These are phyloP conservation scores for Kwoniella sp. DNA, from an alignment of 768 basidiomycete genomes.

Conservation along the genomic window DNA sequence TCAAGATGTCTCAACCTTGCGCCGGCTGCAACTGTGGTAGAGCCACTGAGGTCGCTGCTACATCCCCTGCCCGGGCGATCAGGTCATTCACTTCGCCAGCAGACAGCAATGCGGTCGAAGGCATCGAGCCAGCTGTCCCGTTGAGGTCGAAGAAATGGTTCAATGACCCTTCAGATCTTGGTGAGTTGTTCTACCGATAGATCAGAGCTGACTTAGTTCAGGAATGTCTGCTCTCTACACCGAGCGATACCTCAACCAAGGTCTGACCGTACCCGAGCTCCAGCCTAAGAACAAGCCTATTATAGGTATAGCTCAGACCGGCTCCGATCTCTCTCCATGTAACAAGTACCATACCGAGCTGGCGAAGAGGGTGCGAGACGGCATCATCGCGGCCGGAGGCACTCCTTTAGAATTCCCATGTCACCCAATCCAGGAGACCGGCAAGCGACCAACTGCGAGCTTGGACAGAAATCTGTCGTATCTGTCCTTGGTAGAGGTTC, in stretches of 20 bases:
- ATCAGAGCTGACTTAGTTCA: constrained; percentile 13
- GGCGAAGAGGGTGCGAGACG: constrained; percentile 53
- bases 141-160: constrained; percentile 50
- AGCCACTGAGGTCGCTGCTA: constrained; percentile 19
- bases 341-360: constrained; percentile 53
- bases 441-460: constrained; percentile 53
- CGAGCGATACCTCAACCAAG: constrained; percentile 49
- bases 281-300: constrained; percentile 36
- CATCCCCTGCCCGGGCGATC: constrained; percentile 9
- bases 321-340: constrained; percentile 54
- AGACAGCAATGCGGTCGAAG: constrained; percentile 27
- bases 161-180: constrained; percentile 42
- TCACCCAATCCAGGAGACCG: constrained; percentile 56
- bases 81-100: constrained; percentile 39
- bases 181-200: constrained; percentile 16
- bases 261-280: constrained; percentile 34
- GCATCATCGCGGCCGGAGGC: constrained; percentile 54
- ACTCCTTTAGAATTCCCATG: constrained; percentile 56
- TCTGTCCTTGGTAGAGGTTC: constrained; percentile 50
- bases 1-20: constrained; percentile 13
- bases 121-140: constrained; percentile 47
- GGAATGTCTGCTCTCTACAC: constrained; percentile 45
- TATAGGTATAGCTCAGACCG: constrained; percentile 54
- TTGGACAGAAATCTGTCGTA: constrained; percentile 54
- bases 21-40: constrained; percentile 42